Conservation (phyloP, 805 yeast genomes). For the Metschnikowia corniflorae region DNA sequence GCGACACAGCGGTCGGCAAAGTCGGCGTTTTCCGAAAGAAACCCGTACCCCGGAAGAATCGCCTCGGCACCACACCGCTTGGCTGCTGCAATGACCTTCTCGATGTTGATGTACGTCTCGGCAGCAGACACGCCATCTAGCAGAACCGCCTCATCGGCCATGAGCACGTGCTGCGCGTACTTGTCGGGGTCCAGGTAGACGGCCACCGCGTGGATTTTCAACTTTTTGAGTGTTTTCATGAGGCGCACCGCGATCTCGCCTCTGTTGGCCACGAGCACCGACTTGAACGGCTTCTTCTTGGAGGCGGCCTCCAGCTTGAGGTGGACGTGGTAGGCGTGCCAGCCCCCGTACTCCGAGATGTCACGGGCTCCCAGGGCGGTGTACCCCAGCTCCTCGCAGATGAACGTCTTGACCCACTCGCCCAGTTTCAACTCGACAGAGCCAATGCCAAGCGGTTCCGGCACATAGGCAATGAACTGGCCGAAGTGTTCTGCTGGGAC, state of each 20-base stretch:
- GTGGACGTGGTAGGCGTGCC: constrained; percentile 61
- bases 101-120: constrained; percentile 83
- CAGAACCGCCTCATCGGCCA: constrained; percentile 80
- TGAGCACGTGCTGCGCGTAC: constrained; percentile 79
- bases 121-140: constrained; percentile 82
- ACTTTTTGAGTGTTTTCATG: constrained; percentile 78
- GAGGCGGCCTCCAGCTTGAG: constrained; percentile 25
- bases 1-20: constrained; percentile 82
- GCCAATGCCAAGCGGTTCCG: constrained; percentile 94
- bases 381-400: constrained; percentile 91
- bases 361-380: constrained; percentile 67
- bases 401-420: constrained; percentile 84
- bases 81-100: constrained; percentile 83
- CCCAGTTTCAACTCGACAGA: constrained; percentile 81
- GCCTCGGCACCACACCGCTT: constrained; percentile 84
- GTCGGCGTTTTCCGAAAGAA: constrained; percentile 93
- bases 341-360: constrained; percentile 85
- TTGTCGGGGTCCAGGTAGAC: constrained; percentile 89
- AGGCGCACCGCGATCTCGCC: constrained; percentile 98
- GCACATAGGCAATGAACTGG: constrained; percentile 79
- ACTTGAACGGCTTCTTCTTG: constrained; percentile 59
- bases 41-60: constrained; percentile 97
- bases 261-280: constrained; percentile 92
- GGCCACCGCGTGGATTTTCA: constrained; percentile 77
- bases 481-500: constrained; percentile 80